Conservation (phyloP, 306 rosid species). For the Dryas drummondii region DNA sequence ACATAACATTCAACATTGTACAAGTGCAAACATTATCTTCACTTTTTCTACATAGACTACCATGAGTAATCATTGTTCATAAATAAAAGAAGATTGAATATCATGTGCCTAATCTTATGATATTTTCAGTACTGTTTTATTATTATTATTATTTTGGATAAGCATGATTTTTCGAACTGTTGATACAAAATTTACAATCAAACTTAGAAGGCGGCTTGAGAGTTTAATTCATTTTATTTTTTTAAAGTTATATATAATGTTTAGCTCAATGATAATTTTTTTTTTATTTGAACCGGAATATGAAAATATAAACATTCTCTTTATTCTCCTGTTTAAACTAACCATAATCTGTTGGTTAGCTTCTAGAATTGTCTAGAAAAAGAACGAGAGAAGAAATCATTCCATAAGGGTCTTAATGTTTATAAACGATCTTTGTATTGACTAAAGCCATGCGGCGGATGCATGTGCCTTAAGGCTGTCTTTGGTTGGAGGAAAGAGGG, state of each 20-base stretch:
- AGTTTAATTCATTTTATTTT: not conserved
- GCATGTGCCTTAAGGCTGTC: not conserved
- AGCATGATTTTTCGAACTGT: not conserved
- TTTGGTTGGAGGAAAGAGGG: not conserved
- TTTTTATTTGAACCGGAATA: not conserved
- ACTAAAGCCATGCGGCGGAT: not conserved
- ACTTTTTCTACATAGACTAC: not conserved
- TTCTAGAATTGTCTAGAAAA: not conserved
- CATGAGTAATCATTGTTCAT: not conserved
- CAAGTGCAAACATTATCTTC: not conserved
- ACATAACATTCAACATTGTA: slow-evolving; percentile 7
- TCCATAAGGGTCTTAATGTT: not conserved
- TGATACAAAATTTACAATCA: not conserved
- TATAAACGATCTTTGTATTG: not conserved
- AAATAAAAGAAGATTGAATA: not conserved
- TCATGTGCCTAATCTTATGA: slow-evolving; percentile 4
- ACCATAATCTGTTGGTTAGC: not conserved
- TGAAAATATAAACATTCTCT: not conserved
- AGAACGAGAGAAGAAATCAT: not conserved
- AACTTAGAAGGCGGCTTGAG: not conserved
- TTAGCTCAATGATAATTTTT: not conserved
- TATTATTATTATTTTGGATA: not conserved
- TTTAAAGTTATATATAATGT: not conserved
- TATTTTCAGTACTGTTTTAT: not conserved
- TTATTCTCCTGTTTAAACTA: not conserved